Conservation (phyloP, 1,284 basidiomycete genomes). For the Ceratobasidium sp. region DNA sequence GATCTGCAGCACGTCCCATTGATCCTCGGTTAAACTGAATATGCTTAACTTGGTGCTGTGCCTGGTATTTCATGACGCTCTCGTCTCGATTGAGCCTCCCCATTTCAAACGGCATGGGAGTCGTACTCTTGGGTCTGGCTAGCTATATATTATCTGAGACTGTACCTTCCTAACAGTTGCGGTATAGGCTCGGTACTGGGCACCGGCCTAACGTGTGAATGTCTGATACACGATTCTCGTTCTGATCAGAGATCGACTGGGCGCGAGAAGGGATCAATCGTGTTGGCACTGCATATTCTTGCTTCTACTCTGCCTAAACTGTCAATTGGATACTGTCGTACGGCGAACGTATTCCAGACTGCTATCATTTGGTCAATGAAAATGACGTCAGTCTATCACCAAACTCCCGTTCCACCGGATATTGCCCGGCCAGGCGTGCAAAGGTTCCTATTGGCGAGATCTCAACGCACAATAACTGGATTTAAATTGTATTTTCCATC, state of each 20-base stretch:
- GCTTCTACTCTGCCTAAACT: too few relatives aligned
- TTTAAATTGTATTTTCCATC: background rate
- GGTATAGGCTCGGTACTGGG: background rate
- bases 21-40: too few relatives aligned
- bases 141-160: background rate
- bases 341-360: background rate
- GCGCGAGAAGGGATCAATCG: background rate
- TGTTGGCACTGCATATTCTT: background rate
- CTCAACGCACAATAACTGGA: background rate
- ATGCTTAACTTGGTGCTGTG: too few relatives aligned
- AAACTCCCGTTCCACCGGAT: background rate
- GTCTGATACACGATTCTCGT: background rate
- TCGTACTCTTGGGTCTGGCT: background rate
- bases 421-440: background rate
- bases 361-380: background rate
- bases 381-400: background rate
- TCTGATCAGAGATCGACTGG: background rate
- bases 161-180: constrained; percentile 7
- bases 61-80: too few relatives aligned
- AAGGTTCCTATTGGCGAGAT: background rate
- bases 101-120: background rate
- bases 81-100: constrained; percentile 3
- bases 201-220: background rate
- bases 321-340: background rate
- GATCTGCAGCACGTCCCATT: too few relatives aligned